Base-by-base conservation (phyloP, 1,284 basidiomycete genomes). In the Ustilago vetiveriae region DNA sequence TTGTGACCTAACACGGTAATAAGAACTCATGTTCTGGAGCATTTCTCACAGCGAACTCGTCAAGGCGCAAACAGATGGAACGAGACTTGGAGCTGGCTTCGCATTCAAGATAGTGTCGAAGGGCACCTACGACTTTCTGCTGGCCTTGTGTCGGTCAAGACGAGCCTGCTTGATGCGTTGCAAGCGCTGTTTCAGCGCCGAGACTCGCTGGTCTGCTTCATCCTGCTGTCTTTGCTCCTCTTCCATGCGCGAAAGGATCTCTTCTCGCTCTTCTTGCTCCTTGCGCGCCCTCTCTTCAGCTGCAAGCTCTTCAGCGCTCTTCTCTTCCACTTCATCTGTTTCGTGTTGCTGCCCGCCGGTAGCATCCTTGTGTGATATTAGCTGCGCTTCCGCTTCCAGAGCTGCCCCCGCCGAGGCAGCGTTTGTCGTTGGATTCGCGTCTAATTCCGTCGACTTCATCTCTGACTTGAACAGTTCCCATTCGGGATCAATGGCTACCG, bases 401-500 rank as follows among this genome's bases (percentile, higher is more conserved):
- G 67, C 70, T 4, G 76, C 69, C 9, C 64, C 54, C 10, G 63
- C 67, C 13, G 14, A 22, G 10, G 52, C 41, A 3, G 27, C 9
- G 3, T 36, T 26, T 4, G n/a, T 24, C 4, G 39, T 14, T 24
- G 41, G 32, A 17, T 35, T 35, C 21, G 23, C 6, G 7, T 39
- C 36, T 17, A 23, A 4, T 23, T 60, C 56, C 7, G 47, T 19
- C 16, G 44, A 37, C 4, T 64, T 52, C 56, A 70, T 50, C 23
- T 70, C 52, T 3, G 54, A 45, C 59, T 78, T 72, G 70, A 78
- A 78, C 19, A 69, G 37, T 32, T 65, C 65, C 76, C 76, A 78
- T 17, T 76, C 76, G 3, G 59, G 39, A 24, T 78, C 76, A 26
- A 76, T 24, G 2, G 50, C n/a, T 16, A 16, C 6, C 19, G 52